phyloP scores from a whole-genome alignment of 805 yeast genomes.

The Sungouiella blattae region DNA sequence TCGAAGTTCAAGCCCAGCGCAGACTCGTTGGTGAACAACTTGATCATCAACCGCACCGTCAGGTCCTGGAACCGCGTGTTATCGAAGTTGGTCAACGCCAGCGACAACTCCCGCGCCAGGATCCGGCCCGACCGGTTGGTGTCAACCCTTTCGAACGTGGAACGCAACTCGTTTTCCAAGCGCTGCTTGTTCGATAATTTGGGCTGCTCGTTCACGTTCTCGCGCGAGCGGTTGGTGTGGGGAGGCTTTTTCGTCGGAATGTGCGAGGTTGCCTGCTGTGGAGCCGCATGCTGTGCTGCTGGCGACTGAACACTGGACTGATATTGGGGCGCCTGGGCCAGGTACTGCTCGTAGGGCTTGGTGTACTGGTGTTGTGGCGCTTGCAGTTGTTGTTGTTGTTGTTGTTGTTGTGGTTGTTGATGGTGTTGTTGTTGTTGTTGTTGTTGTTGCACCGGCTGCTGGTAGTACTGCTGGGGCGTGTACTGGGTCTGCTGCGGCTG shows the following conservation, averaged over 20 bases:
- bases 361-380: not conserved
- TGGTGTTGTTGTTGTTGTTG: not conserved
- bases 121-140: constrained; percentile 51
- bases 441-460: constrained; percentile 2
- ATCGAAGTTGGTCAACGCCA: constrained; percentile 61
- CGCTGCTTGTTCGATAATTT: constrained; percentile 34
- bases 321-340: no score
- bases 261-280: not conserved
- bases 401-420: not conserved
- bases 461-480: constrained; percentile 5
- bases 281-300: constrained; percentile 1
- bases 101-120: constrained; percentile 53
- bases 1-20: constrained; percentile 40
- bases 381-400: not conserved
- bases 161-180: constrained; percentile 45
- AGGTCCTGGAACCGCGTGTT: constrained; percentile 58
- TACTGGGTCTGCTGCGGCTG: constrained; percentile 4
- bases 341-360: constrained; percentile 1
- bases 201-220: constrained; percentile 11
- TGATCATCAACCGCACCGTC: constrained; percentile 60
- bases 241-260: constrained; percentile 13
- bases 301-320: no score
- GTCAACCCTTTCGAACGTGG: constrained; percentile 54
- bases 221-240: constrained; percentile 21
- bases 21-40: constrained; percentile 46